Evolutionary conservation across 805 yeast genomes (phyloP).

Genomic region (Myxozyma monticola): DNA sequence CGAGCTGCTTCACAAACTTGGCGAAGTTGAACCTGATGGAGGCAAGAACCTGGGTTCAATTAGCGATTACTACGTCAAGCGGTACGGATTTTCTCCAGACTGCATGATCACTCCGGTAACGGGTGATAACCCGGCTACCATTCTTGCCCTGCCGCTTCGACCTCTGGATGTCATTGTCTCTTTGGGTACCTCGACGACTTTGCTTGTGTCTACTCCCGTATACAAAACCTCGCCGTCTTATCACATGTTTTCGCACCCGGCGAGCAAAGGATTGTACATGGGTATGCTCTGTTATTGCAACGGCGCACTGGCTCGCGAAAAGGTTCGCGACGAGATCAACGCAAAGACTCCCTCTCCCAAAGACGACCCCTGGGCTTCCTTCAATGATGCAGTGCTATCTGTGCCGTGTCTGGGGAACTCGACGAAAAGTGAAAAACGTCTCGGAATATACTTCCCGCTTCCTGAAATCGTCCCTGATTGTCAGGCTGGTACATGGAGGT

Average conservation of each 20-base stretch:
- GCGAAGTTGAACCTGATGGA: slow-evolving; percentile 45
- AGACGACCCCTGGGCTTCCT: slow-evolving; percentile 35
- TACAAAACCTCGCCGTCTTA: slow-evolving; percentile 78
- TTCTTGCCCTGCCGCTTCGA: slow-evolving; percentile 73
- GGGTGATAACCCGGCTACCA: slow-evolving; percentile 89
- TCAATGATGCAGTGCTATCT: slow-evolving; percentile 30
- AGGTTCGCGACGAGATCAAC: slow-evolving; percentile 64
- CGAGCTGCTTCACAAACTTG: slow-evolving; percentile 43
- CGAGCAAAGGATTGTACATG: slow-evolving; percentile 74
- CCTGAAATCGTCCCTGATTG: slow-evolving; percentile 92
- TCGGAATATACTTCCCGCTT: slow-evolving; percentile 82
- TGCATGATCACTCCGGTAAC: slow-evolving; percentile 75
- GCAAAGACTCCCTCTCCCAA: slow-evolving; percentile 40
- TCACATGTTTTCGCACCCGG: slow-evolving; percentile 85
- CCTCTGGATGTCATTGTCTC: slow-evolving; percentile 78
- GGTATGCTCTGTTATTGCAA: slow-evolving; percentile 95
- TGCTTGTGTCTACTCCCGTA: slow-evolving; percentile 72
- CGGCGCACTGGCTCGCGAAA: slow-evolving; percentile 84
- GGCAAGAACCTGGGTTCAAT: slow-evolving; percentile 53
- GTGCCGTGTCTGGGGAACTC: slow-evolving; percentile 21
- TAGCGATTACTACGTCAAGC: slow-evolving; percentile 58
- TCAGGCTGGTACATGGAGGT: slow-evolving; percentile 60
- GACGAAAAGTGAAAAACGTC: slow-evolving; percentile 35
- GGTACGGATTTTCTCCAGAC: slow-evolving; percentile 57
- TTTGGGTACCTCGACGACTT: slow-evolving; percentile 91